phyloP scores from a whole-genome alignment of 129 eudicot species.

The Escallonia herrerae region DNA sequence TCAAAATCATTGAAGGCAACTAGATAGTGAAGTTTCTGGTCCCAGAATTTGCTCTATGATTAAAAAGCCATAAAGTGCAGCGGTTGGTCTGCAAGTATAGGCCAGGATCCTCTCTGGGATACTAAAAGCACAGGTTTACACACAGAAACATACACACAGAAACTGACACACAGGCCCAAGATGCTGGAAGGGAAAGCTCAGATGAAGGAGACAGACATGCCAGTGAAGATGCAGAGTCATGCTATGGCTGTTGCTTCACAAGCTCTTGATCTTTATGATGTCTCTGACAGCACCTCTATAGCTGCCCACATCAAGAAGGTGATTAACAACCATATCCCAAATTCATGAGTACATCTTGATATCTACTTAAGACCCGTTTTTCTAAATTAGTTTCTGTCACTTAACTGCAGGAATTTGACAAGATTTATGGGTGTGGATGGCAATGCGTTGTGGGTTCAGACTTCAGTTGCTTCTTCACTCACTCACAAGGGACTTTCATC shows the following conservation, averaged over 20 bases:
- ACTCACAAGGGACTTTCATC: constrained; percentile 47
- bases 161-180: too few species aligned
- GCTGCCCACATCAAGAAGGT: constrained; percentile 63
- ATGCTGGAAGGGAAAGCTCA: constrained; percentile 43
- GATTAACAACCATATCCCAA: not conserved
- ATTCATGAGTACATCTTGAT: too few species aligned
- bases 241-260: constrained; percentile 53
- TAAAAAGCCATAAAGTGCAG: too few species aligned
- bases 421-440: constrained; percentile 52
- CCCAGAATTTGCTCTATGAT: too few species aligned
- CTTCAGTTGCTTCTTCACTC: constrained; percentile 54
- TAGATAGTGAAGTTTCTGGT: too few species aligned
- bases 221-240: constrained; percentile 46
- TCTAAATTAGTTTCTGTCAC: not conserved
- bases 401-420: constrained; percentile 43
- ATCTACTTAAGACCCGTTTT: not conserved
- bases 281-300: constrained; percentile 33
- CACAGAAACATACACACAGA: too few species aligned
- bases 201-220: constrained; percentile 49
- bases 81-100: too few species aligned
- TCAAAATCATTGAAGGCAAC: too few species aligned
- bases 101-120: too few species aligned
- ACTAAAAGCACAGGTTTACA: too few species aligned
- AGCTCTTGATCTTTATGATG: constrained; percentile 60
- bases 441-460: constrained; percentile 60